These are phyloP conservation scores for Phialemonium atrogriseum DNA, from an alignment of 2,329 filamentous ascomycete species.

Conservation along the genomic window DNA sequence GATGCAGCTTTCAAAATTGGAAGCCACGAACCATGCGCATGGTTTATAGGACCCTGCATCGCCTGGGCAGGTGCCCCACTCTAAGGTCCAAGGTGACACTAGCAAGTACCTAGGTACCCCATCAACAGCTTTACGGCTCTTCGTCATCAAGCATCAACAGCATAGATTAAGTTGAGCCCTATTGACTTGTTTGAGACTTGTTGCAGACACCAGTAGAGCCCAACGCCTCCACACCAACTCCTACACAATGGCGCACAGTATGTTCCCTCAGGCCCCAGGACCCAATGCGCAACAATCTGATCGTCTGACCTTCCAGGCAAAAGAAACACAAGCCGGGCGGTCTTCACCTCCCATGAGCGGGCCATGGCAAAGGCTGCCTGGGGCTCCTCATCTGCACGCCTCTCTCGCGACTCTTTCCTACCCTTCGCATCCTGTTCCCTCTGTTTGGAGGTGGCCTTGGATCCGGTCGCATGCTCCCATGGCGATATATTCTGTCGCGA, in stretches of 20 bases:
- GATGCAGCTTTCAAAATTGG: too few relatives aligned
- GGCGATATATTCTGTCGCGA: slow-evolving; percentile 95
- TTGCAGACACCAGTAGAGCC: too few relatives aligned
- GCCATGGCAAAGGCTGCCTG: slow-evolving; percentile 73
- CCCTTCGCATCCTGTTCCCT: slow-evolving; percentile 84
- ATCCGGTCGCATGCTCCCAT: slow-evolving; percentile 74
- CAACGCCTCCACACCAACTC: too few relatives aligned
- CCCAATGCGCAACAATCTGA: slow-evolving; percentile 3
- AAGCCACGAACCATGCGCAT: too few relatives aligned
- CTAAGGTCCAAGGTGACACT: too few relatives aligned
- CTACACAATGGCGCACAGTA: slow-evolving; percentile 36
- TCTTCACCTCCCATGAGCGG: slow-evolving; percentile 92
- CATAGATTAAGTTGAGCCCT: too few relatives aligned
- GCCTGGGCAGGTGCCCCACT: too few relatives aligned
- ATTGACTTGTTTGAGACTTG: too few relatives aligned
- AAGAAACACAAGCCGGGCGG: slow-evolving; percentile 82
- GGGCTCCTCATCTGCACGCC: slow-evolving; percentile 73
- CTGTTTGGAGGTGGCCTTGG: slow-evolving; percentile 71
- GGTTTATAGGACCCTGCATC: too few relatives aligned
- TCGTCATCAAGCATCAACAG: too few relatives aligned
- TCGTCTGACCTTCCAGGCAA: slow-evolving; percentile 45
- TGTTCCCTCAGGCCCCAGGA: slow-evolving; percentile 9
- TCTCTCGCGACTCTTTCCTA: slow-evolving; percentile 84
- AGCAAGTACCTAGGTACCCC: too few relatives aligned
- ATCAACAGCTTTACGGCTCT: too few relatives aligned